phyloP scores from a whole-genome alignment of 2,329 filamentous ascomycete genomes.

The Metarhizium anisopliae region DNA sequence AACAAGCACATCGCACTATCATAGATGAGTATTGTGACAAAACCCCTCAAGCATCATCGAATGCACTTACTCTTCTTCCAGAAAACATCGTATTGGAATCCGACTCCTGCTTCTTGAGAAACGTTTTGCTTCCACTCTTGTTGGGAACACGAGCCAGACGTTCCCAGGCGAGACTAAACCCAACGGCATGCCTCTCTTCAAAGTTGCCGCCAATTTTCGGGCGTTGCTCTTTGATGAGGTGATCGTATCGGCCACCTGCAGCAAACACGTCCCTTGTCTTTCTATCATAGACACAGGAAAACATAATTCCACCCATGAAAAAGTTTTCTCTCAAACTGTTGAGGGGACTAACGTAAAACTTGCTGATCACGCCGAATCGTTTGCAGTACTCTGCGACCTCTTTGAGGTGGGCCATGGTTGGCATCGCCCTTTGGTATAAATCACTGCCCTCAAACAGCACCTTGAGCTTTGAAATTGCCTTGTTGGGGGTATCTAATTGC shows the following conservation, averaged over 20 bases:
- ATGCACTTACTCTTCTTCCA: constrained; percentile 48
- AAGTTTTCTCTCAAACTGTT: constrained; percentile 88
- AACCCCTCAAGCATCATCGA: neutral
- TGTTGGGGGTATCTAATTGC: constrained; percentile 42
- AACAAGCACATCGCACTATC: constrained; percentile 79
- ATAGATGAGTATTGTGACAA: neutral
- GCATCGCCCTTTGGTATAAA: constrained; percentile 63
- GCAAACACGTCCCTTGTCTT: constrained; percentile 82
- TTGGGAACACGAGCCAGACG: constrained; percentile 57
- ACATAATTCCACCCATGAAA: constrained; percentile 76
- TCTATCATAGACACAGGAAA: constrained; percentile 82
- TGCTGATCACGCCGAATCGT: constrained; percentile 63
- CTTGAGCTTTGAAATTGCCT: constrained; percentile 51
- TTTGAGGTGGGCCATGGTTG: constrained; percentile 70
- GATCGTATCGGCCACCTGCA: constrained; percentile 88
- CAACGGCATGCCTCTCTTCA: constrained; percentile 72
- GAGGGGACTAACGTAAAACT: constrained; percentile 76
- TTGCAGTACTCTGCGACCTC: constrained; percentile 70
- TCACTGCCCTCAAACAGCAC: constrained; percentile 53
- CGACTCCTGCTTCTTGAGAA: constrained; percentile 61
- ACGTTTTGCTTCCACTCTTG: constrained; percentile 44
- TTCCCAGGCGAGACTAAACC: constrained; percentile 87
- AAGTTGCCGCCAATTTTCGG: constrained; percentile 56
- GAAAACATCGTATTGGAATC: constrained; percentile 53
- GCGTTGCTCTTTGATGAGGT: constrained; percentile 74